Evolutionary conservation across 2,329 filamentous ascomycete species (phyloP).

Genomic region (Clarireedia paspali): DNA sequence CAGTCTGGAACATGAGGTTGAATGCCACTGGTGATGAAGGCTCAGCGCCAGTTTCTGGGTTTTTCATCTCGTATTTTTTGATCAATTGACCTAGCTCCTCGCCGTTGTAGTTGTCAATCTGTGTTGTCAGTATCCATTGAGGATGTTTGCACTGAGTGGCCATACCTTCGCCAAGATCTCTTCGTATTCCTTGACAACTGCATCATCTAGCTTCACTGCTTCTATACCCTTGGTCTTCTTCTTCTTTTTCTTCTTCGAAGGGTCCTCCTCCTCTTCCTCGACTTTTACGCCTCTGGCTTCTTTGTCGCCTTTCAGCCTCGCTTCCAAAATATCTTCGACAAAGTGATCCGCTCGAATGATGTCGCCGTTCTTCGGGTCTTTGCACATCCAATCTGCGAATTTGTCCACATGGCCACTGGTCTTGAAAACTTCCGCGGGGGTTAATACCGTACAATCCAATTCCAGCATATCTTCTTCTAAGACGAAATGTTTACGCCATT

Average conservation of each 20-base stretch:
- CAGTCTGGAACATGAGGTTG: conserved; percentile 98
- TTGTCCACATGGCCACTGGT: conserved; percentile 96
- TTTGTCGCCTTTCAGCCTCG: conserved; percentile 81
- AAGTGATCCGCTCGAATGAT: conserved; percentile 95
- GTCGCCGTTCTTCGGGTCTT: conserved; percentile 94
- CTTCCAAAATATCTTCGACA: conserved; percentile 88
- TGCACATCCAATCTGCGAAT: conserved; percentile 96
- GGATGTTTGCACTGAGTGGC: not conserved
- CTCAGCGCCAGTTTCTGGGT: conserved; percentile 70
- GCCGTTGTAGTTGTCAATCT: conserved; percentile 91
- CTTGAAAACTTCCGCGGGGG: conserved; percentile 88
- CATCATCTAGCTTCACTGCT: conserved; percentile 80
- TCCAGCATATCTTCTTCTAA: conserved; percentile 68
- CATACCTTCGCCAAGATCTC: conserved; percentile 68
- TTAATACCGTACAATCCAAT: conserved; percentile 82
- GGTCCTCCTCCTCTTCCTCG: conserved; percentile 65
- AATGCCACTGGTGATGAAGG: conserved; percentile 79
- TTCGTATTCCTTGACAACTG: conserved; percentile 81
- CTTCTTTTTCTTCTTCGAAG: conserved; percentile 83
- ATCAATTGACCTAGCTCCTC: conserved; percentile 82
- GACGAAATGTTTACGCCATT: conserved; percentile 70
- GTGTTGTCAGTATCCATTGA: conserved; percentile 11
- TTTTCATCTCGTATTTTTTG: conserved; percentile 83
- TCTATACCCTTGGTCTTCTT: conserved; percentile 76
- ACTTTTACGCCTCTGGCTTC: conserved; percentile 80